Conservation (phyloP, 169 alveolate species). For the Cryptosporidium felis region DNA sequence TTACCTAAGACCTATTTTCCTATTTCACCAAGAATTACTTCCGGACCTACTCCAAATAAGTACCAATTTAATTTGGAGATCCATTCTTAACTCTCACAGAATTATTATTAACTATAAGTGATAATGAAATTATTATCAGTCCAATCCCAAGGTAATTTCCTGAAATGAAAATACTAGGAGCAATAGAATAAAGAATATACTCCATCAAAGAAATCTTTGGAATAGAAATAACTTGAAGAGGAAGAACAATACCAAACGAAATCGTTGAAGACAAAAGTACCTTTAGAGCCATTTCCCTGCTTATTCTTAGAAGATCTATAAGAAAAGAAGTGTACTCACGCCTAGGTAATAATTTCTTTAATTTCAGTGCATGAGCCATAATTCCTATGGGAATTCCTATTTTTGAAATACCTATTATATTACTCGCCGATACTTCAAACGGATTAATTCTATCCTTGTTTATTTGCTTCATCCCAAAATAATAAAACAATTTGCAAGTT, state of each 20-base stretch:
- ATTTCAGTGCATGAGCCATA: constrained; percentile 3
- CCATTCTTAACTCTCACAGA: no score
- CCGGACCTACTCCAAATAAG: not conserved
- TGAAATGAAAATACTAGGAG: constrained; percentile 6
- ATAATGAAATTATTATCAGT: not conserved
- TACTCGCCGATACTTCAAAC: constrained; percentile 28
- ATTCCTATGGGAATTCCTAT: constrained; percentile 47
- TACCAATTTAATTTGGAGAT: no score
- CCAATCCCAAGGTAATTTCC: not conserved
- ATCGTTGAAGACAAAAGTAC: constrained; percentile 16
- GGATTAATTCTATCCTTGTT: not conserved
- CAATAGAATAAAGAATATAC: constrained; percentile 26
- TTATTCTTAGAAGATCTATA: not conserved
- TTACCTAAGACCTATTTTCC: not conserved
- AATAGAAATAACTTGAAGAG: constrained; percentile 14
- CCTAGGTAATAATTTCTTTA: constrained; percentile 10
- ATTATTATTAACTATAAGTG: no score
- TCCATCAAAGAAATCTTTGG: constrained; percentile 1
- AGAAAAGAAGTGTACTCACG: constrained; percentile 1
- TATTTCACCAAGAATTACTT: not conserved
- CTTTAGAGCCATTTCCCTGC: not conserved
- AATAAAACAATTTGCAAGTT: not conserved
- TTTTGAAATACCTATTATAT: constrained; percentile 28
- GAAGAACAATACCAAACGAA: constrained; percentile 39
- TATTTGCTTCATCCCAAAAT: constrained; percentile 13